These are phyloP conservation scores for Collybia mongolica DNA, from an alignment of 768 basidiomycete species.

Conservation along the genomic window DNA sequence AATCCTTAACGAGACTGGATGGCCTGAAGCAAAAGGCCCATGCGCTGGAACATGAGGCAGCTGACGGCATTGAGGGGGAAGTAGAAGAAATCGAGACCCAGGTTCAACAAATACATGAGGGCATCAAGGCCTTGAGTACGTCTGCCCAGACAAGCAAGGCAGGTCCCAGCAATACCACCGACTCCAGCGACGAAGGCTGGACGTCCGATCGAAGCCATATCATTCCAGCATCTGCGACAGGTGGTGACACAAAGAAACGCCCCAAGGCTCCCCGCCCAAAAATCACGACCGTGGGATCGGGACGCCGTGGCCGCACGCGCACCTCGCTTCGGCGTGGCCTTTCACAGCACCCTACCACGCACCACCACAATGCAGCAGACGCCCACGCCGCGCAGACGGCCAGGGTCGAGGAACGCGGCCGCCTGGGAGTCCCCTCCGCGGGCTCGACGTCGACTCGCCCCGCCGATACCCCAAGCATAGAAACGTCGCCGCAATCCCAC, in stretches of 20 bases:
- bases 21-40: conserved; percentile 7
- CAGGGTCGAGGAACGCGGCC: conserved; percentile 3
- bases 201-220: conserved; percentile 50
- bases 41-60: conserved; percentile 7
- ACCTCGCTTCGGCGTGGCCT: conserved; percentile 12
- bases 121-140: conserved; percentile 8
- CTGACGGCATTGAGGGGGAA: conserved; percentile 3
- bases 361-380: background rate
- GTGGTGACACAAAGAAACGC: conserved; percentile 10
- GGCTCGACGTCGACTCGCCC: background rate
- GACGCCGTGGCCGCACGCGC: conserved; percentile 8
- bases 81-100: conserved; percentile 11
- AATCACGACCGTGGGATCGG: conserved; percentile 3
- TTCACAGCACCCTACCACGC: conserved; percentile 1
- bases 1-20: conserved; percentile 9
- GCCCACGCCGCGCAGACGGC: conserved; percentile 1
- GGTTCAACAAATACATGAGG: conserved; percentile 9
- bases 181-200: conserved; percentile 53
- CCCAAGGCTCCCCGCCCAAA: conserved; percentile 9
- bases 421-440: conserved; percentile 1
- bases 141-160: background rate
- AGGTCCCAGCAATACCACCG: conserved; percentile 3
- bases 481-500: background rate
- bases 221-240: conserved; percentile 10
- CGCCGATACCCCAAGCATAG: conserved; percentile 3